A percentile compares a stretch with the other conserved stretches of the same genome.
Evolutionary conservation across 2,329 filamentous ascomycete species (phyloP).

Genomic region (Fusarium duplospermum): DNA sequence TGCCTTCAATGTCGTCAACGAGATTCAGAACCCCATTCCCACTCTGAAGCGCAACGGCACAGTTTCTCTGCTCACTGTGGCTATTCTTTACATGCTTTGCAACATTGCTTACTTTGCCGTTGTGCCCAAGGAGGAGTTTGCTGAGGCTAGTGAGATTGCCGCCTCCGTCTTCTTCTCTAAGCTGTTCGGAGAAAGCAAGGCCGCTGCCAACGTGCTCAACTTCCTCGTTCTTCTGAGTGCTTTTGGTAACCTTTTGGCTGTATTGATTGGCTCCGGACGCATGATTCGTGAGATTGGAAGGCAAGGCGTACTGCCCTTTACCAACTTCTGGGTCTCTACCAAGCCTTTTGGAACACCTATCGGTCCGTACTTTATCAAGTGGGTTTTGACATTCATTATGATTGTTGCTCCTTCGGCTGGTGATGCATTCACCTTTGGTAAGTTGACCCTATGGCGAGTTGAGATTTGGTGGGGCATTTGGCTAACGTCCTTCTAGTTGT

Average conservation of each 20-base stretch:
- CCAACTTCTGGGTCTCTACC: conserved; percentile 71
- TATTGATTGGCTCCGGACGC: conserved; percentile 66
- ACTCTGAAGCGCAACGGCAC: conserved; percentile 63
- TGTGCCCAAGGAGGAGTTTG: conserved; percentile 64
- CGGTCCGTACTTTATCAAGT: conserved; percentile 69
- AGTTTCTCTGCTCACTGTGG: conserved; percentile 62
- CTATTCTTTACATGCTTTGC: conserved; percentile 67
- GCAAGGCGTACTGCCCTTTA: conserved; percentile 70
- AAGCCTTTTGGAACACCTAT: conserved; percentile 72
- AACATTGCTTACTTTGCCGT: conserved; percentile 72
- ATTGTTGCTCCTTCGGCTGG: conserved; percentile 70
- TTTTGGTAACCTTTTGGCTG: conserved; percentile 69
- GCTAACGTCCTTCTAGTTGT: conserved; percentile 60
- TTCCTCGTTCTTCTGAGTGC: conserved; percentile 65
- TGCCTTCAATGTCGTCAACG: conserved; percentile 71
- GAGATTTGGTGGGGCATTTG: fast-evolving
- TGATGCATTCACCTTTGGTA: conserved; percentile 72
- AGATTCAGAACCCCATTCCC: conserved; percentile 70
- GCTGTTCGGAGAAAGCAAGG: conserved; percentile 65
- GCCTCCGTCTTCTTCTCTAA: conserved; percentile 69
- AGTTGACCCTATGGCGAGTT: not conserved
- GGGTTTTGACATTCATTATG: conserved; percentile 68
- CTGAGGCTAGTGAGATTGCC: conserved; percentile 63
- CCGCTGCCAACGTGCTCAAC: conserved; percentile 66
- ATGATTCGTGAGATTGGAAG: conserved; percentile 70